phyloP scores from a whole-genome alignment of 2,329 filamentous ascomycete species.

The Penicillium crustosum region DNA sequence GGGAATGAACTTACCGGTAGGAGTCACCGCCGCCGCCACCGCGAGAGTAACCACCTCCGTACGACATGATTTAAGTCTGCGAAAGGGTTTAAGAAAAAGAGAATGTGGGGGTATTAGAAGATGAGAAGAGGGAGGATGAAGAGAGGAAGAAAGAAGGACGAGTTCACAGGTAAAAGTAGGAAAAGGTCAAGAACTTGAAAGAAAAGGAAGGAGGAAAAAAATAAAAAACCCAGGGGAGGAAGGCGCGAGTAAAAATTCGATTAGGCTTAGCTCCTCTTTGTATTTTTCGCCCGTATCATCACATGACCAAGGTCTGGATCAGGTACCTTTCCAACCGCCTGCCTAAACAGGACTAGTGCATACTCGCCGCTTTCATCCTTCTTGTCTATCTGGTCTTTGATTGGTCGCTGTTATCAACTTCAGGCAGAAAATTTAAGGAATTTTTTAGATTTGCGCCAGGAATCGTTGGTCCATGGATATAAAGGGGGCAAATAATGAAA shows the following conservation, averaged over 20 bases:
- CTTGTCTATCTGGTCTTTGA: background rate
- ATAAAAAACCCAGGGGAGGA: constrained; percentile 26
- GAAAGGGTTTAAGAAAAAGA: constrained; percentile 4
- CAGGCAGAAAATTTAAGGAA: constrained; percentile 1
- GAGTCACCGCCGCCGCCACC: constrained; percentile 50
- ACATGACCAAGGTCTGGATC: constrained; percentile 5
- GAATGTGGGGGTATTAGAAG: constrained; percentile 2
- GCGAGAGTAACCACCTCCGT: constrained; percentile 57
- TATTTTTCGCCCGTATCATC: constrained; percentile 2
- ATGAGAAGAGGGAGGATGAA: constrained; percentile 1
- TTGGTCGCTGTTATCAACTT: background rate
- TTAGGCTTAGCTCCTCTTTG: constrained; percentile 27
- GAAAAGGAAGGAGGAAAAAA: constrained; percentile 22
- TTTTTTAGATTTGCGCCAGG: background rate
- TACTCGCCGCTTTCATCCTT: background rate
- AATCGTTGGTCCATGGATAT: constrained; percentile 1
- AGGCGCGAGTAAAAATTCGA: constrained; percentile 26
- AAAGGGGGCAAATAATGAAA: constrained; percentile 2
- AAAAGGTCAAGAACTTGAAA: constrained; percentile 21
- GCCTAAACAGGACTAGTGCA: background rate
- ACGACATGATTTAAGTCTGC: constrained; percentile 63
- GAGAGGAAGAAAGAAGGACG: constrained; percentile 8
- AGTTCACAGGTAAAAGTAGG: constrained; percentile 25
- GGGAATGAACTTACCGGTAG: constrained; percentile 43
- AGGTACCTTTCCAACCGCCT: constrained; percentile 6